phyloP scores from a whole-genome alignment of 1,284 basidiomycete species.

The Phellopilus nigrolimitatus region DNA sequence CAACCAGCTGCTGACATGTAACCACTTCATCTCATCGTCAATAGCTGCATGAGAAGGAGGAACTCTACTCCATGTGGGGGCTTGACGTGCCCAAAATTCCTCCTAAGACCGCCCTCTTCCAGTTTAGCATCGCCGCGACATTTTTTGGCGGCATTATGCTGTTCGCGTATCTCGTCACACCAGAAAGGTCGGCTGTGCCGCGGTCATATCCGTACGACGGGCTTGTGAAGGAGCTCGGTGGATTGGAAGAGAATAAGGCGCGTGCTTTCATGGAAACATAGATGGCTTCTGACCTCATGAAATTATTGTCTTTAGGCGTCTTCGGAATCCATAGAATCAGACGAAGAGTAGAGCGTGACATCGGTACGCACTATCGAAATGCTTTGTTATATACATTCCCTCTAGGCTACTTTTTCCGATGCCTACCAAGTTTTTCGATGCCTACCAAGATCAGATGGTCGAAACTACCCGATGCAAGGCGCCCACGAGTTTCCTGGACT shows the following conservation, averaged over 20 bases:
- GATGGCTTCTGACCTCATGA: slow-evolving; percentile 7
- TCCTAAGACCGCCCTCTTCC: slow-evolving; percentile 53
- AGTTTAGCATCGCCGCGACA: slow-evolving; percentile 55
- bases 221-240: slow-evolving; percentile 67
- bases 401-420: neutral
- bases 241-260: slow-evolving; percentile 71
- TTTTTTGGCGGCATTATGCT: slow-evolving; percentile 58
- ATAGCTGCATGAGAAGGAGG: slow-evolving; percentile 83
- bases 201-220: slow-evolving; percentile 73
- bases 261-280: slow-evolving; percentile 20
- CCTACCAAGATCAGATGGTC: too few species aligned
- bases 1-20: slow-evolving; percentile 13
- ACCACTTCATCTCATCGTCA: slow-evolving; percentile 2
- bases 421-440: neutral
- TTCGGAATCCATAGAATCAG: slow-evolving; percentile 26
- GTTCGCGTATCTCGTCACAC: slow-evolving; percentile 49
- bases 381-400: neutral
- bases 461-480: too few species aligned
- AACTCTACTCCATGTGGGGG: slow-evolving; percentile 84
- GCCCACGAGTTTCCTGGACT: too few species aligned
- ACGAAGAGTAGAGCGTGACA: slow-evolving; percentile 22
- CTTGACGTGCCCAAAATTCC: slow-evolving; percentile 66
- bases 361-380: neutral
- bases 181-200: slow-evolving; percentile 56
- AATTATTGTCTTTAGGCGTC: slow-evolving; percentile 29